Conservation (phyloP, 805 yeast species). For the Suhomyces sp. region DNA sequence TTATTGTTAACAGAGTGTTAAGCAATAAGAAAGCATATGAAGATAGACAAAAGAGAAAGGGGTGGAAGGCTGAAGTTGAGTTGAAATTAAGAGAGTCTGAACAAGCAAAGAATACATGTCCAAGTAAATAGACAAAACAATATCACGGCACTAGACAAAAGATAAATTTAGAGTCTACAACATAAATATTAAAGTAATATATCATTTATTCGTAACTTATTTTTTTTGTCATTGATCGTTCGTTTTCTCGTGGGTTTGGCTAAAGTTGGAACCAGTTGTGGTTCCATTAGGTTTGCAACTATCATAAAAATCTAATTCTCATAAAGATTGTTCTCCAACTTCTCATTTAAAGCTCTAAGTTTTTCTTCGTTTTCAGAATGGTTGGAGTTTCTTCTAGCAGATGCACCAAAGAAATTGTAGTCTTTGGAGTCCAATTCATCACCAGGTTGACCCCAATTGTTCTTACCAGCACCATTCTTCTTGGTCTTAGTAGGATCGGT, state of each 20-base stretch:
- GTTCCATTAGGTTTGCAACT: too few species aligned
- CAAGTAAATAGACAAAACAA: too few species aligned
- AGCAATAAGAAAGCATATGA: constrained; percentile 68
- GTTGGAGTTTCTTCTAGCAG: constrained; percentile 41
- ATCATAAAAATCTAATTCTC: background rate
- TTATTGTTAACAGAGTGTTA: constrained; percentile 74
- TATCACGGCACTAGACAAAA: too few species aligned
- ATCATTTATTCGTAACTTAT: background rate
- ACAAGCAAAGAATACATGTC: too few species aligned
- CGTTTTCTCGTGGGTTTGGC: background rate
- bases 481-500: constrained; percentile 74
- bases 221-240: background rate
- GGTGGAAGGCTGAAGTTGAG: constrained; percentile 65
- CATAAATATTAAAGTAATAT: too few species aligned
- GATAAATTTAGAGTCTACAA: too few species aligned
- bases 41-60: constrained; percentile 84
- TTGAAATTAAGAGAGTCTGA: constrained; percentile 26
- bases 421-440: constrained; percentile 69
- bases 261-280: background rate
- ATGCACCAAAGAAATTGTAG: constrained; percentile 17
- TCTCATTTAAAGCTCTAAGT: constrained; percentile 21
- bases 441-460: constrained; percentile 84
- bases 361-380: constrained; percentile 34
- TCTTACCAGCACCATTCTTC: constrained; percentile 83
- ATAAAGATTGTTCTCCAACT: constrained; percentile 16